Percentiles rank a stretch among this genome's conserved stretches.
Evolutionary conservation across 2,329 filamentous ascomycete genomes (phyloP).

Genomic region (Exophiala alcalophila): DNA sequence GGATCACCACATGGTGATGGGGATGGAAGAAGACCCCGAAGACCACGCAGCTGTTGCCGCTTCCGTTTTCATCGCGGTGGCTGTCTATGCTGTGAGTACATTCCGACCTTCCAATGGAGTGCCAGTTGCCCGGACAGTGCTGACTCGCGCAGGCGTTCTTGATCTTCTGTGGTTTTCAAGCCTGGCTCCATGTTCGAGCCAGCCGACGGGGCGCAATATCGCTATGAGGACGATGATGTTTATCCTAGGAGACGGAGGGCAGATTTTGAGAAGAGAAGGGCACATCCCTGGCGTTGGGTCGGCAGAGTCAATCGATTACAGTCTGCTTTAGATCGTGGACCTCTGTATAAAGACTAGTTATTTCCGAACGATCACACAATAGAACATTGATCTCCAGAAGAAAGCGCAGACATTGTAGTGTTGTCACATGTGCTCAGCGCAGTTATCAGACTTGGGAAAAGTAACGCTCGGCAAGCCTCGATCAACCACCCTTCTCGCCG

Average conservation of each 20-base stretch:
- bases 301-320: not conserved
- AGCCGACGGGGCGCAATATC: constrained; percentile 80
- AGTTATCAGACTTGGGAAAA: constrained; percentile 15
- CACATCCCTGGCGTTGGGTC: constrained; percentile 3
- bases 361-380: not conserved
- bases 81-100: constrained; percentile 77
- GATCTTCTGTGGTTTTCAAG: constrained; percentile 87
- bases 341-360: not conserved
- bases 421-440: constrained; percentile 13
- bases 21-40: constrained; percentile 62
- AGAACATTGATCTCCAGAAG: not conserved
- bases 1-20: constrained; percentile 80
- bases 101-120: not conserved
- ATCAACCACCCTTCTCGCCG: not conserved
- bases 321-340: not conserved
- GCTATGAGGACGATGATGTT: constrained; percentile 50
- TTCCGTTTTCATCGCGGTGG: constrained; percentile 82
- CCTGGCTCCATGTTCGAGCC: constrained; percentile 78
- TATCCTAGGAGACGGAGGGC: not conserved
- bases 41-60: constrained; percentile 69
- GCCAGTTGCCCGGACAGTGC: constrained; percentile 1
- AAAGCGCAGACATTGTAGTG: constrained; percentile 17
- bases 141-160: constrained; percentile 67
- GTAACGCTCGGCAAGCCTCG: not conserved
- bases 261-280: not conserved